A percentile compares a stretch with the other conserved stretches of the same genome.
Evolutionary conservation across 306 rosid genomes (phyloP).

Genomic region (Purshia tridentata): DNA sequence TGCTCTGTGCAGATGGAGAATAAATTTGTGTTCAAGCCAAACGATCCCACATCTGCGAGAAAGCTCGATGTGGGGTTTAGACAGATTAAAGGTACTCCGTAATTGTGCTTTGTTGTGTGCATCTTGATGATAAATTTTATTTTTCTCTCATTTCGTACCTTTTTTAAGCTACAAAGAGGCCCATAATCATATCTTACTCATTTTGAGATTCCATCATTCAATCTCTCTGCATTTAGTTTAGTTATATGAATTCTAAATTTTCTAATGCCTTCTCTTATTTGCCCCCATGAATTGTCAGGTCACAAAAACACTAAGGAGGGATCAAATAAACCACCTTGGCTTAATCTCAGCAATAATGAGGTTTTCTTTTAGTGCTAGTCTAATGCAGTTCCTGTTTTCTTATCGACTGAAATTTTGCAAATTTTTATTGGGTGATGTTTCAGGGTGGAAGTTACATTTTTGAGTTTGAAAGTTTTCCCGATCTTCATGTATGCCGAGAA

Average conservation of each 20-base stretch:
- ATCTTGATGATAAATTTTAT: not conserved
- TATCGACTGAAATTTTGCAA: conserved; percentile 6
- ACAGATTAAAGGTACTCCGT: conserved; percentile 52
- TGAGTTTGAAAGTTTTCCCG: conserved; percentile 72
- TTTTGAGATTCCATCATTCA: not conserved
- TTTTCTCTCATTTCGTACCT: not conserved
- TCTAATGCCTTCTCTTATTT: not conserved
- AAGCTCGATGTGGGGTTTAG: conserved; percentile 66
- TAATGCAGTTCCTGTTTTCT: not conserved
- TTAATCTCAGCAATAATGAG: conserved; percentile 68
- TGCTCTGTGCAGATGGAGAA: conserved; percentile 47
- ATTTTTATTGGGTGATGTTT: conserved; percentile 24
- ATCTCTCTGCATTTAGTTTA: not conserved
- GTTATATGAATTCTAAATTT: not conserved
- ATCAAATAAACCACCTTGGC: conserved; percentile 84
- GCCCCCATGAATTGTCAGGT: conserved; percentile 43
- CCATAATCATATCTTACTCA: not conserved
- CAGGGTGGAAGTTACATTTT: conserved; percentile 86
- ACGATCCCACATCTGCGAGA: conserved; percentile 59
- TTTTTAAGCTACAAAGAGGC: too few species aligned
- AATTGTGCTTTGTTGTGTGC: not conserved
- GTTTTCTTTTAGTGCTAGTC: conserved; percentile 34
- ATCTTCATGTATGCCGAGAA: conserved; percentile 84
- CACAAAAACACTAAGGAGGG: conserved; percentile 87
- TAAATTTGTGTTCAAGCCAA: conserved; percentile 61